phyloP scores from a whole-genome alignment of 2,329 filamentous ascomycete species.

The Aureobasidium sp. region DNA sequence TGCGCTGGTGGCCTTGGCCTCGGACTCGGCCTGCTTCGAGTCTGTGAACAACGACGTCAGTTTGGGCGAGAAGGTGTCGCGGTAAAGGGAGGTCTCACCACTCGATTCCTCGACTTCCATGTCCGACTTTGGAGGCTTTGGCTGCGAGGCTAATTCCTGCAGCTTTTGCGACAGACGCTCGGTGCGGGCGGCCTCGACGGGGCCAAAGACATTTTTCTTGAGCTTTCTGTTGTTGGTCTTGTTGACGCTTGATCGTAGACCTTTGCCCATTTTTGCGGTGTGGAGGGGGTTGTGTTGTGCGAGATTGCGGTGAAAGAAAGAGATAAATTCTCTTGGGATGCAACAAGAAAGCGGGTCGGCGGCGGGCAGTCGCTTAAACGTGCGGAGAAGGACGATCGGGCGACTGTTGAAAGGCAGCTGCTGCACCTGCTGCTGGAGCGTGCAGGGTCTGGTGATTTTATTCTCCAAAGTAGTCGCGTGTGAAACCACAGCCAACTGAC shows the following conservation, averaged over 20 bases:
- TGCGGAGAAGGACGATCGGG: constrained; percentile 7
- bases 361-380: constrained; percentile 2
- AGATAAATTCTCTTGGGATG: constrained; percentile 16
- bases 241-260: constrained; percentile 66
- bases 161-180: constrained; percentile 82
- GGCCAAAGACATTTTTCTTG: constrained; percentile 76
- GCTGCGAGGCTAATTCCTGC: constrained; percentile 68
- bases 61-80: background rate
- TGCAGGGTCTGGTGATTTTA: constrained; percentile 3
- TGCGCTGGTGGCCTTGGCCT: constrained; percentile 19
- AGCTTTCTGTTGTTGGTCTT: constrained; percentile 80
- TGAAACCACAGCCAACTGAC: constrained; percentile 4
- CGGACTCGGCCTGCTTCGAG: constrained; percentile 18
- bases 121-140: constrained; percentile 52
- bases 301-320: constrained; percentile 5
- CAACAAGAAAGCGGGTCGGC: constrained; percentile 8
- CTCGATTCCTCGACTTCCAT: constrained; percentile 43
- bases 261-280: constrained; percentile 68
- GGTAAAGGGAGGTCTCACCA: constrained; percentile 16
- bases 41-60: constrained; percentile 11
- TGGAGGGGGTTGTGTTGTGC: constrained; percentile 17
- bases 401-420: constrained; percentile 8
- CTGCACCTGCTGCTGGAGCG: background rate
- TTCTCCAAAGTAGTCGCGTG: background rate
- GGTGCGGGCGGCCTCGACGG: constrained; percentile 69